Percentiles rank a stretch among this genome's conserved stretches.
phyloP scores from a whole-genome alignment of 2,329 filamentous ascomycete species.

The Chaetomiaceae sp. region DNA sequence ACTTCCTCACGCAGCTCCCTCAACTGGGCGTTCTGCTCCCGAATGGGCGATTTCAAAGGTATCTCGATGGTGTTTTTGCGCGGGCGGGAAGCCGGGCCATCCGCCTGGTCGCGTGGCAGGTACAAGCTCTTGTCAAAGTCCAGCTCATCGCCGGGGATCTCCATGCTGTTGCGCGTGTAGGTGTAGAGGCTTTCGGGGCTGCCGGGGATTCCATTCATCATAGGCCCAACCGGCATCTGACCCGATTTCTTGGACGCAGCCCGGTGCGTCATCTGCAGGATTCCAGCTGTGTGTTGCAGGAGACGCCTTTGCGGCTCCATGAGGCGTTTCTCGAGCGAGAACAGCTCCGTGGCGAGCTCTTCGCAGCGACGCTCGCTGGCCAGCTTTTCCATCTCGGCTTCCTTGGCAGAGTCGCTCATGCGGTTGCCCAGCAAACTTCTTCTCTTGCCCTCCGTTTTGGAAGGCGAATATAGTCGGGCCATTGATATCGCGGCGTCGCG shows the following conservation, averaged over 20 bases:
- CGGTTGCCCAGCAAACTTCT: constrained; percentile 48
- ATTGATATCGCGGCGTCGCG: constrained; percentile 89
- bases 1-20: constrained; percentile 28
- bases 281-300: constrained; percentile 85
- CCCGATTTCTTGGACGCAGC: constrained; percentile 57
- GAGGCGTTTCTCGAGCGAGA: constrained; percentile 70
- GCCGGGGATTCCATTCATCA: constrained; percentile 58
- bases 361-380: constrained; percentile 78
- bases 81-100: constrained; percentile 38
- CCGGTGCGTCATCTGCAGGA: constrained; percentile 85
- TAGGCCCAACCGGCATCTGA: constrained; percentile 38
- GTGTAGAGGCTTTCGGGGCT: constrained; percentile 75
- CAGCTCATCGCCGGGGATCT: constrained; percentile 50
- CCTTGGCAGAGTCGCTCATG: constrained; percentile 45
- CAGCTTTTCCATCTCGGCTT: constrained; percentile 70
- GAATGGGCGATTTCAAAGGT: constrained; percentile 53
- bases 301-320: constrained; percentile 72
- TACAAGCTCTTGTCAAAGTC: constrained; percentile 75
- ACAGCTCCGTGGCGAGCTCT: constrained; percentile 75
- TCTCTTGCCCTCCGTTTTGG: constrained; percentile 40
- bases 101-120: constrained; percentile 60
- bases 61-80: constrained; percentile 50
- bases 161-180: constrained; percentile 57
- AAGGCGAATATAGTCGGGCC: constrained; percentile 67
- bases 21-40: constrained; percentile 45